These are phyloP conservation scores for Fusarium newnesense DNA, from an alignment of 2,329 filamentous ascomycete species.

Conservation along the genomic window DNA sequence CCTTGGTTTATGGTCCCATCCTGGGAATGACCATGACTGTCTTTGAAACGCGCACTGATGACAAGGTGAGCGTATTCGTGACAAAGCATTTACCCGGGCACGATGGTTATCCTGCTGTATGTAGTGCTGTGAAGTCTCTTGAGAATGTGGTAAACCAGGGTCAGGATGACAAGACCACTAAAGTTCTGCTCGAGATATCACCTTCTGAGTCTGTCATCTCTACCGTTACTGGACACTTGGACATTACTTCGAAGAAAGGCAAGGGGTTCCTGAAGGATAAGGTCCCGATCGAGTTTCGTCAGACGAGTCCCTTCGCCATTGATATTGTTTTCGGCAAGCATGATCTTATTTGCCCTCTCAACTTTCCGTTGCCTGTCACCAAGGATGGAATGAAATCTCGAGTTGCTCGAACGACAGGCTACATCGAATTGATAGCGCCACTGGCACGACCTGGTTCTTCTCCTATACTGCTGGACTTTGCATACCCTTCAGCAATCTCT, in stretches of 20 bases:
- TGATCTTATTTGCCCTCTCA: constrained; percentile 47
- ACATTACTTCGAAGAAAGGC: constrained; percentile 50
- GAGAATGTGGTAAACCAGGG: constrained; percentile 27
- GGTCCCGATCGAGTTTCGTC: constrained; percentile 49
- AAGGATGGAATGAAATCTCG: constrained; percentile 50
- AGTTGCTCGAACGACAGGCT: constrained; percentile 56
- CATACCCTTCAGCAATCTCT: constrained; percentile 51
- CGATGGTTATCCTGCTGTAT: constrained; percentile 39
- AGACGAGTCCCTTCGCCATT: constrained; percentile 54
- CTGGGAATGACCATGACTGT: constrained; percentile 46
- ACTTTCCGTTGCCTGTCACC: constrained; percentile 54
- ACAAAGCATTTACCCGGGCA: constrained; percentile 52
- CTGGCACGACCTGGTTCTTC: constrained; percentile 41
- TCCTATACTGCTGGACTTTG: constrained; percentile 45
- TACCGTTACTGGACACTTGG: constrained; percentile 53
- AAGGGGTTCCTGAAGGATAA: constrained; percentile 53
- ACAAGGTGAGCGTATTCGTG: constrained; percentile 49
- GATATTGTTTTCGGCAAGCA: constrained; percentile 53
- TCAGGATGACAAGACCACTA: constrained; percentile 34
- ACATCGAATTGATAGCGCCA: constrained; percentile 56
- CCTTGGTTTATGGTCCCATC: constrained; percentile 35
- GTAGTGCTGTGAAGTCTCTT: constrained; percentile 38
- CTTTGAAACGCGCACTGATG: constrained; percentile 46
- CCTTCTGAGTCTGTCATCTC: constrained; percentile 44
- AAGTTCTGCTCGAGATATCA: constrained; percentile 47